These are phyloP conservation scores for Nectriaceae sp. DNA, from an alignment of 2,329 filamentous ascomycete genomes.

Conservation along the genomic window DNA sequence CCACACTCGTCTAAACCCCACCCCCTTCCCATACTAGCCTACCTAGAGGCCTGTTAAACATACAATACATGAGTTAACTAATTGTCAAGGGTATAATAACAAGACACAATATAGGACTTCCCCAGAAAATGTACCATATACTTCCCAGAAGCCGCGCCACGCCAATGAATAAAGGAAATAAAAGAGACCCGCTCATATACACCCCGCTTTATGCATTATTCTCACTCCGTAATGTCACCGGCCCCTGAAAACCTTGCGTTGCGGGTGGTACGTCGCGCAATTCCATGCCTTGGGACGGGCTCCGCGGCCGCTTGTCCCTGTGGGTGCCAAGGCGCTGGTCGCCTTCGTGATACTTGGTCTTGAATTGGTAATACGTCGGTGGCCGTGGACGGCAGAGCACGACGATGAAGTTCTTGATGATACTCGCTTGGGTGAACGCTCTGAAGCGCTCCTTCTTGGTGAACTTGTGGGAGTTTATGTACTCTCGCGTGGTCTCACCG, in stretches of 20 bases:
- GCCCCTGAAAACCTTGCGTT: conserved; percentile 55
- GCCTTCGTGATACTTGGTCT: conserved; percentile 71
- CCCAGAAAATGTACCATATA: conserved; percentile 16
- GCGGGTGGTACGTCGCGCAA: conserved; percentile 66
- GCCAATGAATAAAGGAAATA: conserved; percentile 8
- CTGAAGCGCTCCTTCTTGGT: conserved; percentile 87
- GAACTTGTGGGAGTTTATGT: conserved; percentile 95
- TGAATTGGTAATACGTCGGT: conserved; percentile 89
- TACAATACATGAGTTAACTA: conserved; percentile 20
- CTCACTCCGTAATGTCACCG: conserved; percentile 46
- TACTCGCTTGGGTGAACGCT: conserved; percentile 79
- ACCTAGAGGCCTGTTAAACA: conserved; percentile 12
- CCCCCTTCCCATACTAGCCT: too few species aligned
- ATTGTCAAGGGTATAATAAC: conserved; percentile 20
- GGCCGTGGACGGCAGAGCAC: conserved; percentile 83
- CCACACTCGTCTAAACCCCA: too few species aligned
- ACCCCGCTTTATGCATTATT: conserved; percentile 20
- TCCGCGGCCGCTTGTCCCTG: conserved; percentile 42
- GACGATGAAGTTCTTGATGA: conserved; percentile 76
- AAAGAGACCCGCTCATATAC: conserved; percentile 4
- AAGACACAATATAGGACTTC: conserved; percentile 17
- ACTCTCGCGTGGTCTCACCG: conserved; percentile 94
- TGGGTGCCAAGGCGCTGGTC: conserved; percentile 77
- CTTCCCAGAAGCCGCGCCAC: conserved; percentile 28
- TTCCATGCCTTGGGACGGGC: conserved; percentile 62